Evolutionary conservation across 495 filamentous ascomycete species (phyloP), one percentile per base, ranked within the genome.

Genomic region (Terfezia boudieri): DNA sequence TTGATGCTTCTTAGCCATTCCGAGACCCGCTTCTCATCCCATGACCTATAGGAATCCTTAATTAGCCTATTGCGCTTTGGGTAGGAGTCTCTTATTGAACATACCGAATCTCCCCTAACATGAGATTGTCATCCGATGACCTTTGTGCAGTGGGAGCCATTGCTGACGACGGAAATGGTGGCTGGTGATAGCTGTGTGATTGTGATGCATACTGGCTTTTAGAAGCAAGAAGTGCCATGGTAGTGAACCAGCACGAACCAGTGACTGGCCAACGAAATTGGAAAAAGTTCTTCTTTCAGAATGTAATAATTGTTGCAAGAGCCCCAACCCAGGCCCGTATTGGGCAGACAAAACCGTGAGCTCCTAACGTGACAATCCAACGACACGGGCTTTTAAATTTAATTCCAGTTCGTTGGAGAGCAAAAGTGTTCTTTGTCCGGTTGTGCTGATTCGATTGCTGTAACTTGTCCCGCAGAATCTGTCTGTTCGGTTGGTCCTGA

Each of bases 101-200:
- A 62, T 63, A 82, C 80, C 78, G 69, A 60, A 83, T 72, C 49
- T 76, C 69, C 56, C 79, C 73, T 10, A 73, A 67, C n/a, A 71
- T 70, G 66, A 75, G 77, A 54, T 71, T 74, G 46, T 68, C 66
- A 57, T 94, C 88, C n/a, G 86, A 90, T 66, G 94, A 94, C 60
- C 95, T 89, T 16, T 86, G 93, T 64, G 93, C 86, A 22, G 90
- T 94, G 36, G 90, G 89, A 17, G 80, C 71, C 58, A 85, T 92
- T 46, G 76, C 79, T 62, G 77, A 77, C 49, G 80, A 71, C 10
- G 69, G 62, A 57, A 74, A 71, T 49, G 73, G 71, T 51, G 73
- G 63, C 69, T 63, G 65, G 72, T 63, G 66, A 70, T 68, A 67
- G 74, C 60, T 66, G 71, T 67, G 69, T 65, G 14, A 72, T 67